Evolutionary conservation across 192 early-diverging fungal genomes (phyloP).

Genomic region (Dissophora ornata): DNA sequence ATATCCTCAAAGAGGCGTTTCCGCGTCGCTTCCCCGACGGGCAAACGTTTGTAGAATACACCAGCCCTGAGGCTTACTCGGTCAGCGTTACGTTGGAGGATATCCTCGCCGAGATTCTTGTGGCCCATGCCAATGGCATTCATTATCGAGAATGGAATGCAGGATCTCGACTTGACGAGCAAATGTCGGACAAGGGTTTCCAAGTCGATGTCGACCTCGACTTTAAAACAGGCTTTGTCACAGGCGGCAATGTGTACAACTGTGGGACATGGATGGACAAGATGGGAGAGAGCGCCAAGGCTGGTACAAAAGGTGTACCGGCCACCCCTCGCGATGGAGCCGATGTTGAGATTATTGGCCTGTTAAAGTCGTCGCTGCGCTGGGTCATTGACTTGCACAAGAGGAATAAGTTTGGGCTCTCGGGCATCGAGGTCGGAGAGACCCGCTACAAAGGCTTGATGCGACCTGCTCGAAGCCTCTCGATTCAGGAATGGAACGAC

Average conservation of each 20-base stretch:
- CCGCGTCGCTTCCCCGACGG: constrained; percentile 85
- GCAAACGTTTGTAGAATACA: constrained; percentile 75
- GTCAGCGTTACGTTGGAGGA: constrained; percentile 79
- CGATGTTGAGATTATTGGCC: constrained; percentile 90
- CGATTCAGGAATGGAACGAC: constrained; percentile 82
- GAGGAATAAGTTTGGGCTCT: constrained; percentile 26
- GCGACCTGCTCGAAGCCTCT: constrained; percentile 47
- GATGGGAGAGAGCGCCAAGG: constrained; percentile 94
- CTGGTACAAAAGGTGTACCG: constrained; percentile 91
- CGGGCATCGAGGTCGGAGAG: constrained; percentile 43
- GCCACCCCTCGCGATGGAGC: constrained; percentile 95
- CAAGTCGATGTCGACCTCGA: constrained; percentile 80
- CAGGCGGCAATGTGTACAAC: constrained; percentile 91
- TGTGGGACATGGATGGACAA: constrained; percentile 99
- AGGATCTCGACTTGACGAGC: constrained; percentile 84
- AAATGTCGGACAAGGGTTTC: constrained; percentile 94
- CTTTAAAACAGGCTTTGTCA: constrained; percentile 82
- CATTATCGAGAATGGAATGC: constrained; percentile 97
- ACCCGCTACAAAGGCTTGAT: constrained; percentile 56
- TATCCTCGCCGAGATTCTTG: constrained; percentile 91
- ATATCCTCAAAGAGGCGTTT: constrained; percentile 77
- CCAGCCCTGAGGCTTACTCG: constrained; percentile 74
- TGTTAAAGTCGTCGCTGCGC: constrained; percentile 84
- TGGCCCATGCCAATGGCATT: constrained; percentile 90
- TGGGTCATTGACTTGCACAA: constrained; percentile 78